Conservation (phyloP, 2,329 filamentous ascomycete species). For the Ophiocordyceps camponoti-saundersi region DNA sequence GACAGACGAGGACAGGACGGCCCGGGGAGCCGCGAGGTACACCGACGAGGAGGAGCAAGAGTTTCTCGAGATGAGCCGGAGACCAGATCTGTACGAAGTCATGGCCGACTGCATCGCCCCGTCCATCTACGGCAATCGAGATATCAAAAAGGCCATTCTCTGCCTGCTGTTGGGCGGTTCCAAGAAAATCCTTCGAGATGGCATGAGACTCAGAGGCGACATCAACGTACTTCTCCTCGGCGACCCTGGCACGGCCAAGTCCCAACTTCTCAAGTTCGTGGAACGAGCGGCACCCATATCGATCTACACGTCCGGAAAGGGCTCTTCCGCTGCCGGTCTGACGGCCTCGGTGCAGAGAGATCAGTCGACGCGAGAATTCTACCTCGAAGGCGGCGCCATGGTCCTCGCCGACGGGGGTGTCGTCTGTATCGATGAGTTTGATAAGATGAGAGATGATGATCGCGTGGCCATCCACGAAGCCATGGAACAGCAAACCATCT, state of each 20-base stretch:
- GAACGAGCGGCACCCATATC: slow-evolving; percentile 92
- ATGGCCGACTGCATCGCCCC: slow-evolving; percentile 90
- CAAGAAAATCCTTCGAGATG: slow-evolving; percentile 94
- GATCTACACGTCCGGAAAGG: slow-evolving; percentile 97
- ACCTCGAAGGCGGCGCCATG: slow-evolving; percentile 96
- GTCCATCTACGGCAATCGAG: slow-evolving; percentile 87
- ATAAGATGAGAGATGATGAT: slow-evolving; percentile 99
- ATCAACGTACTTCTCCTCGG: slow-evolving; percentile 95
- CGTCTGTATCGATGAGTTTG: slow-evolving; percentile 97
- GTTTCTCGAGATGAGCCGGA: slow-evolving; percentile 75
- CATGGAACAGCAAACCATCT: slow-evolving; percentile 99
- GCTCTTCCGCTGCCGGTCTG: slow-evolving; percentile 90
- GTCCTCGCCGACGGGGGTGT: slow-evolving; percentile 92
- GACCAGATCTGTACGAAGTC: slow-evolving; percentile 79
- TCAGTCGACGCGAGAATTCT: slow-evolving; percentile 83
- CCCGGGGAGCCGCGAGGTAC: slow-evolving; percentile 70
- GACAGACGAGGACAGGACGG: slow-evolving; percentile 75
- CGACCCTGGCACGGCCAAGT: slow-evolving; percentile 96
- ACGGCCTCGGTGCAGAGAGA: slow-evolving; percentile 95
- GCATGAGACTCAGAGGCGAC: slow-evolving; percentile 93
- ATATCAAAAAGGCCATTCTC: slow-evolving; percentile 95
- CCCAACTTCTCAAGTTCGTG: slow-evolving; percentile 91
- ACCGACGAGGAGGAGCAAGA: slow-evolving; percentile 95
- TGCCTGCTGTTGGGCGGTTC: slow-evolving; percentile 87
- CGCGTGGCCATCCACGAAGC: slow-evolving; percentile 97